Evolutionary conservation across 768 basidiomycete genomes (phyloP).

Genomic region (Suillus plorans): DNA sequence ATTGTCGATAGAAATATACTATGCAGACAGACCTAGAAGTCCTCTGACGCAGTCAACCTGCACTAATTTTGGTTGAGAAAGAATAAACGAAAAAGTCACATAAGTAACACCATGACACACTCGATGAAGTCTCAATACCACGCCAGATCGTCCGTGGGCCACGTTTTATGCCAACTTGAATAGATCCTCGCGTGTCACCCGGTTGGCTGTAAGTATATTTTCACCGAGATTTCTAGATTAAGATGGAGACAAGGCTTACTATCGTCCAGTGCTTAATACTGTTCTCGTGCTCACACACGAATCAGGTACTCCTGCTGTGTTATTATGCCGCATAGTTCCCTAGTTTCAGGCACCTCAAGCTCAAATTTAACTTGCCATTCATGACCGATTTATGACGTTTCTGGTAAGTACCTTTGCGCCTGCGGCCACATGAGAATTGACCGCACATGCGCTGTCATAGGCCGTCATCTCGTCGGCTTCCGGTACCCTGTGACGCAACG

Average conservation of each 20-base stretch:
- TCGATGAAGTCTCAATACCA: neutral
- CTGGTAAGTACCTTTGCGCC: constrained; percentile 1
- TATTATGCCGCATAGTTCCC: neutral
- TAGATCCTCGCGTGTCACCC: neutral
- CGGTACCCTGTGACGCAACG: constrained; percentile 8
- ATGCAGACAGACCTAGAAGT: neutral
- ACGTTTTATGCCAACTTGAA: neutral
- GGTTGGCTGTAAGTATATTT: neutral
- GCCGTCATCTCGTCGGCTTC: neutral
- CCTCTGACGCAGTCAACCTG: neutral
- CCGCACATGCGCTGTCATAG: neutral
- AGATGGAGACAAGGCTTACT: neutral
- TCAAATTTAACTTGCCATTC: neutral
- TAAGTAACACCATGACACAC: neutral
- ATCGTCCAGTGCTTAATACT: neutral
- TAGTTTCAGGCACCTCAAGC: neutral
- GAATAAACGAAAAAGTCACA: neutral
- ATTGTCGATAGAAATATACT: neutral
- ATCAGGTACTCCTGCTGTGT: neutral
- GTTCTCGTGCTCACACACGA: neutral
- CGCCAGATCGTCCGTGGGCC: neutral
- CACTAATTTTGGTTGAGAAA: neutral
- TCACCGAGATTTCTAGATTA: neutral
- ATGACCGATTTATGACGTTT: neutral
- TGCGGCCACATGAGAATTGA: constrained; percentile 1